A percentile compares a stretch with the other conserved stretches of the same genome.
Conservation (phyloP, 164 flowering plant species). For the Platanus orientalis region DNA sequence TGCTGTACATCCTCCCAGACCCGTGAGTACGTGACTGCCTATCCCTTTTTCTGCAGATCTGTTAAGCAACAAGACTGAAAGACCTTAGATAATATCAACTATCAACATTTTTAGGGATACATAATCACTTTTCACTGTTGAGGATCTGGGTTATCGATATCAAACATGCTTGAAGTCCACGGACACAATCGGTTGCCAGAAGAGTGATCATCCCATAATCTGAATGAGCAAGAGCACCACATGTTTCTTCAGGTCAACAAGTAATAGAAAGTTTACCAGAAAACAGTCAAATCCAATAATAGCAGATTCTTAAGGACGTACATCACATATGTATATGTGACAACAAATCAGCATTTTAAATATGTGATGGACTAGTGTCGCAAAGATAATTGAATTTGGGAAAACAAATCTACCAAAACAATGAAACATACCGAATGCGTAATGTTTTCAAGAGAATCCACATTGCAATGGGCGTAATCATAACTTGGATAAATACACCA, state of each 20-base stretch:
- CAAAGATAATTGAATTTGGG: neutral
- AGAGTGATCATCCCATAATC: conserved; percentile 94
- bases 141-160: neutral
- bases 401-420: neutral
- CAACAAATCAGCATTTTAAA: too few species aligned
- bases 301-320: too few species aligned
- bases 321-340: too few species aligned
- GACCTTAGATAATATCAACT: neutral
- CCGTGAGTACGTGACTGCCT: conserved; percentile 43
- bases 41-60: conserved; percentile 79
- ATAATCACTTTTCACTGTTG: neutral
- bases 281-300: too few species aligned
- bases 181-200: conserved; percentile 64
- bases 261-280: too few species aligned
- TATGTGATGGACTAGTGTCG: too few species aligned
- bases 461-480: conserved; percentile 96
- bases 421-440: conserved; percentile 81
- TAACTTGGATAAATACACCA: conserved; percentile 99
- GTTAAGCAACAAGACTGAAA: conserved; percentile 6
- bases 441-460: conserved; percentile 92
- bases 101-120: neutral
- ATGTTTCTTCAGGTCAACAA: too few species aligned
- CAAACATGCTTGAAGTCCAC: conserved; percentile 71
- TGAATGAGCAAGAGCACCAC: conserved; percentile 91
- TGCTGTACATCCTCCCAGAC: conserved; percentile 80